These are phyloP conservation scores for Fragaria vesca DNA, from an alignment of 306 rosid species.

Conservation along the genomic window DNA sequence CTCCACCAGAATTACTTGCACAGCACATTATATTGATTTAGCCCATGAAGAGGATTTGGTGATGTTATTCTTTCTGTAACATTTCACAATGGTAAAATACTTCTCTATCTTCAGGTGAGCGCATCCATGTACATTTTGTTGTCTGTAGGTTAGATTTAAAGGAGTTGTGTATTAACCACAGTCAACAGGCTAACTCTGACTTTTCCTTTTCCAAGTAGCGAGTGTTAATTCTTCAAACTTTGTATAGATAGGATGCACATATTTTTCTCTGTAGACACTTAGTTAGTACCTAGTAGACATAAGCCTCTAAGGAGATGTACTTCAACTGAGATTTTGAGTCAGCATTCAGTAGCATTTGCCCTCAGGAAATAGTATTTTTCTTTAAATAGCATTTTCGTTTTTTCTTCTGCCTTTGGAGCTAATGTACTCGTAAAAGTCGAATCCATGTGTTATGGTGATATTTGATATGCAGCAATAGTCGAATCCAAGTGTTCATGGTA, in stretches of 20 bases:
- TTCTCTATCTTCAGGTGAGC: constrained; percentile 25
- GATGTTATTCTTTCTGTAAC: constrained; percentile 23
- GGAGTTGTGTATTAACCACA: constrained; percentile 31
- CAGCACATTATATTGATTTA: not conserved
- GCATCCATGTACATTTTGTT: constrained; percentile 45
- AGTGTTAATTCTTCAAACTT: constrained; percentile 18
- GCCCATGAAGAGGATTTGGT: constrained; percentile 6
- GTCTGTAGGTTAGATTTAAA: constrained; percentile 29
- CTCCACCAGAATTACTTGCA: constrained; percentile 23
- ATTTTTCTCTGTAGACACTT: not conserved
- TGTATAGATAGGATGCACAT: constrained; percentile 32
- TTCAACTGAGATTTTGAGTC: not conserved
- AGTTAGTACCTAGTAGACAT: not conserved
- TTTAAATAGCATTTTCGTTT: not conserved
- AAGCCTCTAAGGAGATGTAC: not conserved
- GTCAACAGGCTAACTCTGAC: constrained; percentile 25
- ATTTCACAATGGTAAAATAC: constrained; percentile 16
- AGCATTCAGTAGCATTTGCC: not conserved
- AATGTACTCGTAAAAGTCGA: no score
- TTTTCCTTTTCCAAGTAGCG: constrained; percentile 8
- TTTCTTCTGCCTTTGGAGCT: no score
- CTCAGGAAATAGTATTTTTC: not conserved
- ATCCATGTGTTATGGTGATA: no score
- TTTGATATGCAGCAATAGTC: no score
- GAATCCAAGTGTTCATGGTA: no score